Evolutionary conservation across 805 yeast species (phyloP).

Genomic region (Brettanomyces sp.): DNA sequence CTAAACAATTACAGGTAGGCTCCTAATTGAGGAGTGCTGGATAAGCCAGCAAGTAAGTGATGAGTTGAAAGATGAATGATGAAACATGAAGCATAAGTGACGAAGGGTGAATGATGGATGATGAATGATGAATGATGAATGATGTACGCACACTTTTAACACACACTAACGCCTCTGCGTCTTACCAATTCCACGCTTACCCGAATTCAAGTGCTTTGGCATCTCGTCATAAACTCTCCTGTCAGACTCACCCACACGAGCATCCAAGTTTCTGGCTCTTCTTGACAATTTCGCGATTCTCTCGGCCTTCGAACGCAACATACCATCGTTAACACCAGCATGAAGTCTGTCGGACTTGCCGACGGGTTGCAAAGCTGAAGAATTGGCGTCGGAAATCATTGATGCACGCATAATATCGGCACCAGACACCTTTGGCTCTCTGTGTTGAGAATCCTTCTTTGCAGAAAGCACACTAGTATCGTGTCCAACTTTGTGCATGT

Average conservation of each 20-base stretch:
- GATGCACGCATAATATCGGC: conserved; percentile 60
- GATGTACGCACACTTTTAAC: too few relatives aligned
- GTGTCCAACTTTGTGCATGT: conserved; percentile 84
- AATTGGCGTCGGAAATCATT: conserved; percentile 6
- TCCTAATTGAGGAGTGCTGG: too few relatives aligned
- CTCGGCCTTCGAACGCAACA: conserved; percentile 73
- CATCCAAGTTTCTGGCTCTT: conserved; percentile 86
- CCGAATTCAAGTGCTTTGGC: conserved; percentile 92
- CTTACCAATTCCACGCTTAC: conserved; percentile 94
- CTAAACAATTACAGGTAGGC: too few relatives aligned
- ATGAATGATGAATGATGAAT: too few relatives aligned
- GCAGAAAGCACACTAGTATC: conserved; percentile 62
- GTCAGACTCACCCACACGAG: conserved; percentile 94
- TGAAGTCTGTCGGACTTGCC: conserved; percentile 71
- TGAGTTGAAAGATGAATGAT: too few relatives aligned
- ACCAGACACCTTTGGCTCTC: conserved; percentile 43
- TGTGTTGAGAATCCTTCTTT: conserved; percentile 14
- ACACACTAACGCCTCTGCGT: conserved; percentile 61
- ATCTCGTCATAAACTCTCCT: conserved; percentile 76
- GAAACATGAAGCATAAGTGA: too few relatives aligned
- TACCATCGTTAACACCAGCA: conserved; percentile 81
- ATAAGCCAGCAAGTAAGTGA: too few relatives aligned
- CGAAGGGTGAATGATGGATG: too few relatives aligned
- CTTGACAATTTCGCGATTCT: conserved; percentile 83
- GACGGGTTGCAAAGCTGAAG: conserved; percentile 29